phyloP scores from a whole-genome alignment of 495 filamentous ascomycete genomes.

The Bacidia rubella region DNA sequence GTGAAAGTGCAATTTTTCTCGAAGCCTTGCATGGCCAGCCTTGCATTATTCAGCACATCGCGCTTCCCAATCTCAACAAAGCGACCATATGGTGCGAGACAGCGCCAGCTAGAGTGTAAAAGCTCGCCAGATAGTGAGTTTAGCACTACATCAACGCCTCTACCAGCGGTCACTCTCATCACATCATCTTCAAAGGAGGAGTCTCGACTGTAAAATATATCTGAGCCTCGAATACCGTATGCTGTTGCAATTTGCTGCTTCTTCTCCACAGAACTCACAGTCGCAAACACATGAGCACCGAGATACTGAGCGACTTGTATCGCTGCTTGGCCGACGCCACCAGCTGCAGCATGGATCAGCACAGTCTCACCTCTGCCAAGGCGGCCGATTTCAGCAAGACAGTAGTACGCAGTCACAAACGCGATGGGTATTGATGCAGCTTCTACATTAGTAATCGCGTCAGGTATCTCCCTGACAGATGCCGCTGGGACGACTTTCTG shows the following conservation, averaged over 20 bases:
- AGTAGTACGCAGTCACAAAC: slow-evolving; percentile 18
- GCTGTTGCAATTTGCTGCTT: slow-evolving; percentile 22
- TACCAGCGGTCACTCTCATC: slow-evolving; percentile 27
- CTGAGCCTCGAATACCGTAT: slow-evolving; percentile 26
- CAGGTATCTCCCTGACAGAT: slow-evolving; percentile 15
- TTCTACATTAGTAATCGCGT: slow-evolving; percentile 11
- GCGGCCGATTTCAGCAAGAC: slow-evolving; percentile 16
- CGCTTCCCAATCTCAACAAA: slow-evolving; percentile 31
- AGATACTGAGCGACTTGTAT: slow-evolving; percentile 36
- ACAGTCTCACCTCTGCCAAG: slow-evolving; percentile 17
- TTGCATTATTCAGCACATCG: slow-evolving; percentile 24
- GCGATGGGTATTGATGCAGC: slow-evolving; percentile 23
- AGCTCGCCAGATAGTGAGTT: slow-evolving; percentile 34
- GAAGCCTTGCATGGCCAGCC: slow-evolving; percentile 2
- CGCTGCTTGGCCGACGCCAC: slow-evolving; percentile 39
- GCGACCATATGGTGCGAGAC: slow-evolving; percentile 32
- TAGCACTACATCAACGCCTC: slow-evolving; percentile 43
- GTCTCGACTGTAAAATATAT: slow-evolving; percentile 36
- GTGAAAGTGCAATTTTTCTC: slow-evolving; percentile 20
- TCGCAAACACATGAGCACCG: slow-evolving; percentile 44
- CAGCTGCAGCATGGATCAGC: slow-evolving; percentile 22
- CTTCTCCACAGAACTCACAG: slow-evolving; percentile 34
- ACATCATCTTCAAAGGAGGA: slow-evolving; percentile 30
- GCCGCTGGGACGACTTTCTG: neutral
- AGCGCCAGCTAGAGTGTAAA: slow-evolving; percentile 28